Base-by-base conservation (phyloP, 352 stramenopile species). In the Phytophthora uliginosa region DNA sequence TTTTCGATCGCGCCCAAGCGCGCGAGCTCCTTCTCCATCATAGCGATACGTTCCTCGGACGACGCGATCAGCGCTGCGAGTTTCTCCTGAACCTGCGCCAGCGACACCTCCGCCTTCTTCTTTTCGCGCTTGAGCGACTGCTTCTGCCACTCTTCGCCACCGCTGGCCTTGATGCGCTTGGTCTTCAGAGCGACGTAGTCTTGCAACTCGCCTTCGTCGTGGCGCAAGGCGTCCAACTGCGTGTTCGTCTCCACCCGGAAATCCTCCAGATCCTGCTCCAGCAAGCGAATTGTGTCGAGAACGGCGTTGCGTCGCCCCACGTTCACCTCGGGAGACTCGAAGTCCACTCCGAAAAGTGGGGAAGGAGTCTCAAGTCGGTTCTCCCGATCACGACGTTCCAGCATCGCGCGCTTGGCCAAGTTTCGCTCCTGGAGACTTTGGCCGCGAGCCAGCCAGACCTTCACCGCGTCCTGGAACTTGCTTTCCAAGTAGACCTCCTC, bases 81-180 rank as follows among this genome's bases (percentile, higher is more conserved):
- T 55, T 84, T 87, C 22, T 87, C 70, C 68, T 93, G 76, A 26
- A 94, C 73, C 24, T 84, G 73, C 4, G 81, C 71, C 2, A 93
- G 71, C 5, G 81, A 92, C 50, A 87, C 91, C 50, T 81, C 81
- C 9, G 89, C 87, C 52, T 93, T 95, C 76, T 96, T 96, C 60
- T 85, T 88, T 26, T 95, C 89, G 10, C 88, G 84, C 69, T 95
- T 91, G 15, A 96, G 69, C 42, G 89, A 92, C 53, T 95, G 89
- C 45, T 88, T 88, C 53, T 96, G 89, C 86, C 89, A 96, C 53
- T 93, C 89, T 59, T 96, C 86, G 15, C 73, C 69, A 6, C 88
- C 84, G 20, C 84, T 93, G 15, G 71, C 79, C 58, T 93, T 92
- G 69, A 96, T 89, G 13, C 87, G 84, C 36, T 93, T 95, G 8